Evolutionary conservation across 768 basidiomycete genomes (phyloP), one percentile per base, ranked within the genome.

Genomic region (Collybia nuda): DNA sequence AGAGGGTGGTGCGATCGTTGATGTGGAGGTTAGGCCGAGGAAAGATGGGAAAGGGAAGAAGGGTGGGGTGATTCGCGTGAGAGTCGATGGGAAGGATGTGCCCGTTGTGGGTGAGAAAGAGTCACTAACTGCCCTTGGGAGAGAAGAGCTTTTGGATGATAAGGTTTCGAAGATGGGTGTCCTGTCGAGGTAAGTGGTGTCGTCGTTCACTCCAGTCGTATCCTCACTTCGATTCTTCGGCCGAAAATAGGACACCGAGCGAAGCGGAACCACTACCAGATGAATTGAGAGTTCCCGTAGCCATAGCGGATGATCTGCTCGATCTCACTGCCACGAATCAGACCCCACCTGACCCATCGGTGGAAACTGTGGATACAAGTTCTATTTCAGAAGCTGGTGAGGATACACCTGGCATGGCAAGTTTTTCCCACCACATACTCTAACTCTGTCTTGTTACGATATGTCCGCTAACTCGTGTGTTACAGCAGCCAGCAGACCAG

Each of bases 141-240:
- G 88, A 43, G 88, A 90, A 47, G 89, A 90, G 65, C 67, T 93
- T 58, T 76, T 88, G 60, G 86, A 91, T 58, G 83, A 87, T 59
- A 75, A 82, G 59, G 75, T 83, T 48, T 71, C 74, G 47, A 84
- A 79, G 69, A 82, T 87, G 82, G 67, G 78, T 24, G 69, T 88
- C 19, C 76, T 91, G 48, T 81, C 83, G 39, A 78, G 88, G 90
- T 90, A 58, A 54, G 78, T 72, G 14, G 42, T 36, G 37, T 26
- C 24, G 52, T 51, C 43, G 39, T 38, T 50, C 51, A 41, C 44
- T 53, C 51, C 48, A 11, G 2, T 43, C 39, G 22, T 35, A 18
- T 45, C 53, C 45, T 51, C 48, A 38, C 24, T 50, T 52, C 50
- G 44, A 37, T 49, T 48, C 40, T 35, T 51, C 43, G 44, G 36